Conservation (phyloP, 2,329 filamentous ascomycete genomes). For the Bipolaris victoriae region DNA sequence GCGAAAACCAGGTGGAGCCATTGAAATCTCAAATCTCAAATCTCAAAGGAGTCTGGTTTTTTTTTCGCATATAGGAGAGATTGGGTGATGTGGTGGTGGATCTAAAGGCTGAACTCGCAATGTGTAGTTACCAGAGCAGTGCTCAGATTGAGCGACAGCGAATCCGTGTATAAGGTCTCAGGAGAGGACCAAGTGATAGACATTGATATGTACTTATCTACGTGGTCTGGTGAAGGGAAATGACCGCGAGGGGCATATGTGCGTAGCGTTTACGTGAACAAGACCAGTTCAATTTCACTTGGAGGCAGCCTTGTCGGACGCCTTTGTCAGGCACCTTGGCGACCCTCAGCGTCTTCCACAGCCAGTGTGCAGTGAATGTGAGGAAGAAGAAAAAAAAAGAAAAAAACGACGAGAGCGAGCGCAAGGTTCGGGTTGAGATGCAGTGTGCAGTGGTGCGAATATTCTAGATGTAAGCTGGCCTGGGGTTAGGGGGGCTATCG, state of each 20-base stretch:
- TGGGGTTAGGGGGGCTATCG: slow-evolving; percentile 14
- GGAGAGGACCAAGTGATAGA: slow-evolving; percentile 2
- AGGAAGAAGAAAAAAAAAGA: neutral
- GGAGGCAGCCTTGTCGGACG: slow-evolving; percentile 21
- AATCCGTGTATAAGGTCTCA: neutral
- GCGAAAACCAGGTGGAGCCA: slow-evolving; percentile 16
- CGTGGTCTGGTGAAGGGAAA: neutral
- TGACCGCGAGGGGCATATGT: slow-evolving; percentile 11
- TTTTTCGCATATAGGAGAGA: neutral
- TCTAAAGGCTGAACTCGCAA: slow-evolving; percentile 1
- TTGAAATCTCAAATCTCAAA: slow-evolving; percentile 1
- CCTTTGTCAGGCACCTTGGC: slow-evolving; percentile 25
- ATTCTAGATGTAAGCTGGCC: slow-evolving; percentile 12
- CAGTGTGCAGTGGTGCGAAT: slow-evolving; percentile 6
- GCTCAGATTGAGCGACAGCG: neutral
- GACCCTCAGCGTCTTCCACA: slow-evolving; percentile 1
- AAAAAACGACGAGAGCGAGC: neutral
- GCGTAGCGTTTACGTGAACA: slow-evolving; percentile 5
- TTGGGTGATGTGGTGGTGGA: neutral
- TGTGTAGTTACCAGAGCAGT: neutral
- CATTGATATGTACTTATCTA: slow-evolving; percentile 14
- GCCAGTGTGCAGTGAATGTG: neutral
- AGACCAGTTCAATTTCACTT: slow-evolving; percentile 10
- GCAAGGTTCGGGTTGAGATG: neutral
- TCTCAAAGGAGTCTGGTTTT: neutral